Percentiles rank a stretch among this genome's conserved stretches.
phyloP scores from a whole-genome alignment of 371 early-diverging fungal genomes.

The Blastocladiella emersonii region DNA sequence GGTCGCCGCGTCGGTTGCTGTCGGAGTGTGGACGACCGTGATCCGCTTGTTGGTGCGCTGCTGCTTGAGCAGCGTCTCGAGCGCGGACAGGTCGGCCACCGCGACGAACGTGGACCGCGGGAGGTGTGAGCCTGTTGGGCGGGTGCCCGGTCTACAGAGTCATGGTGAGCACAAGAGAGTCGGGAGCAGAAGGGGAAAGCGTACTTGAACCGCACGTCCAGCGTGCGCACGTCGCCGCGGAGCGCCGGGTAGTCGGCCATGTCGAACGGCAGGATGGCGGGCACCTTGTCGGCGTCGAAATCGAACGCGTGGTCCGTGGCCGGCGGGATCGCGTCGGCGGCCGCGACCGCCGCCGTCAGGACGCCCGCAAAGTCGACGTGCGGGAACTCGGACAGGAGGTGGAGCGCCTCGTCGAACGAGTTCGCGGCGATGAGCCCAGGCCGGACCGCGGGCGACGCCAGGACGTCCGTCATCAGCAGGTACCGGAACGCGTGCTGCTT shows the following conservation, averaged over 20 bases:
- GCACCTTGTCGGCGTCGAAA: not conserved
- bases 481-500: not conserved
- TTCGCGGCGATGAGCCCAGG: not conserved
- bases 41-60: not conserved
- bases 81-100: not conserved
- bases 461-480: not conserved
- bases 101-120: not conserved
- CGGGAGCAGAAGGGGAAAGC: not conserved
- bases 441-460: not conserved
- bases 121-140: not conserved
- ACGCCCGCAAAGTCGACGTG: not conserved
- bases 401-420: not conserved
- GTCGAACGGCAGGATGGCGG: not conserved
- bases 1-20: not conserved
- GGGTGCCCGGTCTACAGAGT: not conserved
- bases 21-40: not conserved
- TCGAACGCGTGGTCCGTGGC: not conserved
- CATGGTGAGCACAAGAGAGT: not conserved
- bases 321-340: not conserved
- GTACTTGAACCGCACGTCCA: conserved; percentile 3
- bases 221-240: not conserved
- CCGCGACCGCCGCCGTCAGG: not conserved
- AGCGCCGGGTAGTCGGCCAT: not conserved
- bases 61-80: not conserved
- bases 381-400: not conserved